phyloP scores from a whole-genome alignment of 768 basidiomycete species.

The Calocera cornea region DNA sequence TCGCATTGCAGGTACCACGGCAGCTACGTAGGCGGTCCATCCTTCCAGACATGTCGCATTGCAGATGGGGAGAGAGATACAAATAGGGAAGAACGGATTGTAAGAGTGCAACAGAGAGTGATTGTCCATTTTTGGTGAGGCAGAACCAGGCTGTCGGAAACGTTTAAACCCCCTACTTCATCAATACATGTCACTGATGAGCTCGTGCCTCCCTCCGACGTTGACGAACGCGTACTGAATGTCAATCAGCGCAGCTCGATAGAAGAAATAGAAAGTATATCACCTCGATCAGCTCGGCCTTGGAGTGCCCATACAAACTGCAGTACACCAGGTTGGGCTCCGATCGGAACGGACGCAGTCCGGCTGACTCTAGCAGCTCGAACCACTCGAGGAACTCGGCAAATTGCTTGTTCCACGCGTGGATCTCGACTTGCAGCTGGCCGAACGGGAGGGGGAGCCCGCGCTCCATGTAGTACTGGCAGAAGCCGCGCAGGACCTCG shows the following conservation, averaged over 20 bases:
- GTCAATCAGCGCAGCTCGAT: background rate
- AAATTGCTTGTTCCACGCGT: slow-evolving; percentile 11
- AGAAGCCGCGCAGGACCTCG: slow-evolving; percentile 7
- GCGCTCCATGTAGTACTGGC: slow-evolving; percentile 10
- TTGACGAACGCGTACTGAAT: slow-evolving; percentile 13
- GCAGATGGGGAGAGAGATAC: too few species aligned
- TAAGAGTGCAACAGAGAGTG: too few species aligned
- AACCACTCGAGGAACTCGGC: background rate
- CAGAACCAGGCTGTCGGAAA: background rate
- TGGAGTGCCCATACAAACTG: background rate
- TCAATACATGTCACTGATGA: slow-evolving; percentile 8
- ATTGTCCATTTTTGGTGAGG: background rate
- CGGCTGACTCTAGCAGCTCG: background rate
- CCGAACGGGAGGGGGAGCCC: slow-evolving; percentile 13
- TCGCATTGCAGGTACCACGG: too few species aligned
- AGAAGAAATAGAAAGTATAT: background rate
- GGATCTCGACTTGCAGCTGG: slow-evolving; percentile 13
- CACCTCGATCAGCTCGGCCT: slow-evolving; percentile 10
- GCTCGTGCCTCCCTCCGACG: slow-evolving; percentile 8
- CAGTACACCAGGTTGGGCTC: slow-evolving; percentile 10
- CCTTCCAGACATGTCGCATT: too few species aligned
- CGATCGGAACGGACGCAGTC: background rate
- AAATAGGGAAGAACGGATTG: too few species aligned
- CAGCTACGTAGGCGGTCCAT: too few species aligned
- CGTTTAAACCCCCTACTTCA: background rate